phyloP scores from a whole-genome alignment of 305 asterid genomes.

The Andrographis paniculata region DNA sequence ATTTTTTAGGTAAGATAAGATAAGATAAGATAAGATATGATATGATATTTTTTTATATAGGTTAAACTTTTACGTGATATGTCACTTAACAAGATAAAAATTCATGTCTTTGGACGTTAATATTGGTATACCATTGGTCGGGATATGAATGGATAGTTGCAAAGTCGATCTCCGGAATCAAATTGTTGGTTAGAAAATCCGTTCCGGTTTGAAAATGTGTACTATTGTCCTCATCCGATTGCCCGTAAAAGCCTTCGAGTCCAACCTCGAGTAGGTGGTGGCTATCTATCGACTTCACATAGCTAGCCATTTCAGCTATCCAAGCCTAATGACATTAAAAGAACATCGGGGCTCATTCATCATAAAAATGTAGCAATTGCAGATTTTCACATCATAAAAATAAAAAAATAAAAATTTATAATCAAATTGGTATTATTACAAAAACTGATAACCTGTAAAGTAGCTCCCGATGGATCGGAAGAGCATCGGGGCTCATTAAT shows the following conservation, averaged over 20 bases:
- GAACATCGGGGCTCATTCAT: slow-evolving; percentile 12
- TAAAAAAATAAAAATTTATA: no score
- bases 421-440: no score
- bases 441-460: no score
- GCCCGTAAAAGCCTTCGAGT: slow-evolving; percentile 83
- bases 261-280: slow-evolving; percentile 79
- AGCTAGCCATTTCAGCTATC: slow-evolving; percentile 75
- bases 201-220: slow-evolving; percentile 59
- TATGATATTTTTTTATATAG: background rate
- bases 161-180: slow-evolving; percentile 58
- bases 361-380: no score
- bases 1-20: no score
- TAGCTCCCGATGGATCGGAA: no score
- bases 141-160: slow-evolving; percentile 84
- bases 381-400: no score
- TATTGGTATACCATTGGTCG: slow-evolving; percentile 49
- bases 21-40: background rate
- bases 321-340: slow-evolving; percentile 80
- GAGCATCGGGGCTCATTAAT: no score
- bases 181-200: slow-evolving; percentile 70
- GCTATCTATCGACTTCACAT: slow-evolving; percentile 69
- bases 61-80: background rate
- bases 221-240: slow-evolving; percentile 37
- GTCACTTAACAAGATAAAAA: no score
- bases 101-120: background rate